Base-by-base conservation (phyloP, 345 rosid genomes). In the Murraya paniculata region DNA sequence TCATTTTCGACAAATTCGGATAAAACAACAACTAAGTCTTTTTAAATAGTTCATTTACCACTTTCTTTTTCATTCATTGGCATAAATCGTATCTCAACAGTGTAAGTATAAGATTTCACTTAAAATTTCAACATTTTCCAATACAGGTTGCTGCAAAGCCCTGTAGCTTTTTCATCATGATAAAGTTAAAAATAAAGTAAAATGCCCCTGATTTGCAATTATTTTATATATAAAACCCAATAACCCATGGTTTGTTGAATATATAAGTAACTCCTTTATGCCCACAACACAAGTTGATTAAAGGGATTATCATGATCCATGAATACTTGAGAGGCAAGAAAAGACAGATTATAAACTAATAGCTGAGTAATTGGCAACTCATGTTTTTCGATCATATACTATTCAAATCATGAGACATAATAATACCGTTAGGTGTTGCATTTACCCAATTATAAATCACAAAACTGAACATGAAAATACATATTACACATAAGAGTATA, bases 251-350 rank as follows among this genome's bases (percentile, higher is more conserved):
- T 77, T 84, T 74, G 77, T 71, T 77, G 58, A 18, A 66, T 45
- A 25, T 9, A 25, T 28, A 82, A 48, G 9, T 1, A 69, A 10
- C 50, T 24, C 70, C 64, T 38, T 1, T 24, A 58, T 74, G 48
- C 71, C 53, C 62, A 62, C 62, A 68, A 61, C 62, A 69, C 56
- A 68, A 68, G 71, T 74, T 57, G 58, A 77, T 48, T 58, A 68
- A 72, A 73, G 71, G 4, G 58, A 73, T 45, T 80, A 68, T 77
- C 77, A 78, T 73, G 64, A 30, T 59, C 74, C 77, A 76, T 71
- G 64, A 30, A 81, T 68, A 50, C 88, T 84, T 85, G 24, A 74
- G 79, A 64, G 7, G 64, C 75, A 85, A 82, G 87, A 59, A 80
- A 87, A 81, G 83, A 6, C 76, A 71, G 9, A 60, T 77, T 30